phyloP scores from a whole-genome alignment of 1,284 basidiomycete genomes.

The Malassezia yamatoensis region DNA sequence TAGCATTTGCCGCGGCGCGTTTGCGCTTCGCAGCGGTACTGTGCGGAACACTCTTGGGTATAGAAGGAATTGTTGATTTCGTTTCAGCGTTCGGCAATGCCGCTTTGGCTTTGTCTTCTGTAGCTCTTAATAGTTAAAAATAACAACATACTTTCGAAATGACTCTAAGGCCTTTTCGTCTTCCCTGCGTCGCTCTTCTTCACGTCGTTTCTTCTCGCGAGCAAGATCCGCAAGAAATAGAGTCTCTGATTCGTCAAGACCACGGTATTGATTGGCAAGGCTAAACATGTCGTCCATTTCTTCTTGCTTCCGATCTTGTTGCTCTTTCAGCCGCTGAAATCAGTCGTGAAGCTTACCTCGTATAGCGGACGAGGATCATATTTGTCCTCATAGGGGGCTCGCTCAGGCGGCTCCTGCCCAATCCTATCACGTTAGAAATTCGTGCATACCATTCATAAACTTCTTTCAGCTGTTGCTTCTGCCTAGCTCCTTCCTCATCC shows the following conservation, averaged over 20 bases:
- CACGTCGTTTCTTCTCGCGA: constrained; percentile 16
- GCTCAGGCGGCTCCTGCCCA: constrained; percentile 61
- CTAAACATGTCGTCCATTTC: constrained; percentile 34
- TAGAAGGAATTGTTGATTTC: not conserved
- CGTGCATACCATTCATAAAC: constrained; percentile 68
- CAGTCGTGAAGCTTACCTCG: constrained; percentile 50
- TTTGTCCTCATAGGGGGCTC: constrained; percentile 59
- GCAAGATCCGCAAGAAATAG: constrained; percentile 33
- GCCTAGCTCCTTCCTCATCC: constrained; percentile 63
- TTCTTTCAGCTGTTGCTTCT: constrained; percentile 80
- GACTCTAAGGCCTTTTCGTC: constrained; percentile 25
- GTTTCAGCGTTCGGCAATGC: not conserved
- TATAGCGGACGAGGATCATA: constrained; percentile 80
- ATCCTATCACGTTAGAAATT: constrained; percentile 2
- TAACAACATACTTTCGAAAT: constrained; percentile 23
- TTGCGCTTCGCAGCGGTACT: constrained; percentile 6
- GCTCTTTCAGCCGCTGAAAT: constrained; percentile 23
- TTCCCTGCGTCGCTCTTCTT: constrained; percentile 11
- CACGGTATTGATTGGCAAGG: constrained; percentile 41
- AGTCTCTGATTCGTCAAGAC: constrained; percentile 38
- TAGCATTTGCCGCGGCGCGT: constrained; percentile 4
- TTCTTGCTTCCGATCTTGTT: constrained; percentile 37
- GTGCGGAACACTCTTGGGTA: constrained; percentile 8
- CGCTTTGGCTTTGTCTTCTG: not conserved
- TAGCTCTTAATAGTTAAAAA: not conserved